A percentile compares a stretch with the other conserved stretches of the same genome.
Evolutionary conservation across 345 rosid species (phyloP).

Genomic region (Euclidium syriacum): DNA sequence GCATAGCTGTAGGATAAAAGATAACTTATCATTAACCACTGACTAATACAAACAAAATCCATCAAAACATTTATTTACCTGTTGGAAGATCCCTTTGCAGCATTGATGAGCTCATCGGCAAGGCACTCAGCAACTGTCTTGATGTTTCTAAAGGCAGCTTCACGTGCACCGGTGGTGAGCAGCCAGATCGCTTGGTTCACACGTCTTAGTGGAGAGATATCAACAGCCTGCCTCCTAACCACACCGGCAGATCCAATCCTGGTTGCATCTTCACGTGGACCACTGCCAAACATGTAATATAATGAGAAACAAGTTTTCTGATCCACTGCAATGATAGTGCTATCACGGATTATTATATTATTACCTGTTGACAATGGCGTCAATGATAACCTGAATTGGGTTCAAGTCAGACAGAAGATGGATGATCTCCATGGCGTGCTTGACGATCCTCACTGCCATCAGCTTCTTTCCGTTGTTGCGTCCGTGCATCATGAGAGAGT

Average conservation of each 20-base stretch:
- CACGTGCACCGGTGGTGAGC: constrained; percentile 92
- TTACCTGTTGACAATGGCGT: constrained; percentile 89
- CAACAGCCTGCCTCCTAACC: constrained; percentile 96
- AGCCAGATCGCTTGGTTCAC: constrained; percentile 88
- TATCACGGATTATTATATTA: no score
- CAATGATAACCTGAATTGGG: constrained; percentile 90
- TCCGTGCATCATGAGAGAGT: constrained; percentile 96
- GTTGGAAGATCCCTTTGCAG: constrained; percentile 97
- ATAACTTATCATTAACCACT: background rate
- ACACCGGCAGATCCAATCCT: constrained; percentile 99
- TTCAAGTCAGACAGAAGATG: constrained; percentile 72
- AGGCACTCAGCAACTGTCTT: constrained; percentile 93
- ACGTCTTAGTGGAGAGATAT: constrained; percentile 89
- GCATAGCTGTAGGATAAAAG: constrained; percentile 47
- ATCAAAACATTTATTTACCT: constrained; percentile 37
- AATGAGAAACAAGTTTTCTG: background rate
- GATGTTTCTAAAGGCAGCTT: constrained; percentile 85
- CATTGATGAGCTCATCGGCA: constrained; percentile 97
- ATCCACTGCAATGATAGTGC: background rate
- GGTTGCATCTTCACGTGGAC: constrained; percentile 96
- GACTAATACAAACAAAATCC: background rate
- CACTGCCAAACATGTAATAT: constrained; percentile 35
- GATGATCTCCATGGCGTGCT: constrained; percentile 93
- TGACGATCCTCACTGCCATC: constrained; percentile 81
- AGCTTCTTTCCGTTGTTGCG: constrained; percentile 89